phyloP scores from a whole-genome alignment of 129 eudicot genomes.

The Scalesia atractyloides region DNA sequence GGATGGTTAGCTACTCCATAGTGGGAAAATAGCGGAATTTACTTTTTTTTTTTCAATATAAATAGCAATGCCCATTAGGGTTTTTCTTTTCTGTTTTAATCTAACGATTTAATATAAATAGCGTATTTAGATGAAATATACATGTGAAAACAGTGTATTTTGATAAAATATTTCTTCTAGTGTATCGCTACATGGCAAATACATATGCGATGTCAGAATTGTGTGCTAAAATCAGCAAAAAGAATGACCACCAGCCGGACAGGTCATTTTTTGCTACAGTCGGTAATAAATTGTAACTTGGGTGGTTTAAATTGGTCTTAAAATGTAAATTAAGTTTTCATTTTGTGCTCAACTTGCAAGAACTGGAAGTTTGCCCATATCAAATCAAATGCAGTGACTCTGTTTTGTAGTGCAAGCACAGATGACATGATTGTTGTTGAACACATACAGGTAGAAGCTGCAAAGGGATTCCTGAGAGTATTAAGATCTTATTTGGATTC shows the following conservation, averaged over 20 bases:
- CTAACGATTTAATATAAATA: no score
- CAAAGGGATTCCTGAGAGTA: conserved; percentile 75
- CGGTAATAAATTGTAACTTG: conserved; percentile 1
- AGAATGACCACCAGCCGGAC: neutral
- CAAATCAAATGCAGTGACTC: neutral
- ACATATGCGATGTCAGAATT: neutral
- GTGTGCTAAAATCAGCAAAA: neutral
- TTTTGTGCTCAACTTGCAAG: neutral
- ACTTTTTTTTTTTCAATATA: no score
- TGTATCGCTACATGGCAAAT: neutral
- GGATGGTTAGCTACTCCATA: no score
- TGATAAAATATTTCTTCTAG: no score
- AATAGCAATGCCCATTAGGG: no score
- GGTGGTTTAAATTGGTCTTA: neutral
- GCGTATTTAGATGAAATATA: no score
- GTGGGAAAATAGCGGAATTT: no score
- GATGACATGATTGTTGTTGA: conserved; percentile 24
- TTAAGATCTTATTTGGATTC: conserved; percentile 82
- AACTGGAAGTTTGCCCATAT: neutral
- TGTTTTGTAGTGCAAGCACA: conserved; percentile 12
- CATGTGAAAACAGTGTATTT: no score
- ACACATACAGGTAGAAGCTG: conserved; percentile 75
- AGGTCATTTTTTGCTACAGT: neutral
- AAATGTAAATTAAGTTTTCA: neutral
- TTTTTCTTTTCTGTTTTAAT: no score